These are phyloP conservation scores for Chrysanthemum seticuspe DNA, from an alignment of 129 eudicot species.

Conservation along the genomic window DNA sequence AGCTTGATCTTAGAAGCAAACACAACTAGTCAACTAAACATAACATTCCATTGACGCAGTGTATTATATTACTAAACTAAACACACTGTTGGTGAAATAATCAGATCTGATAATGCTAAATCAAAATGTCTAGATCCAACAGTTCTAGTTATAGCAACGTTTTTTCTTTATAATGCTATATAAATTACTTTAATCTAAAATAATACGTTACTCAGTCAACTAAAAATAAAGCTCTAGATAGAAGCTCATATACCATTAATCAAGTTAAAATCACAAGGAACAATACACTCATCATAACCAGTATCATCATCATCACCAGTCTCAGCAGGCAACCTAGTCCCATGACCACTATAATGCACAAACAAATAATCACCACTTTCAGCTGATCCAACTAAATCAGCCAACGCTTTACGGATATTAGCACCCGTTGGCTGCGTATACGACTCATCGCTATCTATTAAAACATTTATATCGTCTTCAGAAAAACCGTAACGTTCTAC, in stretches of 20 bases:
- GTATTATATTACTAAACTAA: not conserved
- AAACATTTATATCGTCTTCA: conserved; percentile 56
- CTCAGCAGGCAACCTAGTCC: conserved; percentile 93
- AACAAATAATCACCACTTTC: conserved; percentile 60
- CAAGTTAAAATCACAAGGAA: conserved; percentile 83
- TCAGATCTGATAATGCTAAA: conserved; percentile 12
- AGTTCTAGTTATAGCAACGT: not conserved
- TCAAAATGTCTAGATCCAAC: not conserved
- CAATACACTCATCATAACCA: conserved; percentile 97
- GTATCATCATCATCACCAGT: conserved; percentile 91
- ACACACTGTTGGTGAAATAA: not conserved
- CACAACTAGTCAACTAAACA: conserved; percentile 10
- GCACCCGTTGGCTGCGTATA: conserved; percentile 74
- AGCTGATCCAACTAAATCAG: conserved; percentile 63
- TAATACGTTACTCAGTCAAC: not conserved
- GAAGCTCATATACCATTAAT: conserved; percentile 37
- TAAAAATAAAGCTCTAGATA: not conserved
- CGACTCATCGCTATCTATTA: conserved; percentile 77
- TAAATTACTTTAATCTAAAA: not conserved
- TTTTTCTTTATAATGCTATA: too few relatives aligned
- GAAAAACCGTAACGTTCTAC: conserved; percentile 71
- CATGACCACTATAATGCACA: conserved; percentile 94
- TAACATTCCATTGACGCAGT: not conserved
- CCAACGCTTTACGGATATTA: conserved; percentile 65
- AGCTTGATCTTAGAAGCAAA: conserved; percentile 8